These are phyloP conservation scores for Psophocarpus tetragonolobus DNA, from an alignment of 306 rosid species.

Conservation along the genomic window DNA sequence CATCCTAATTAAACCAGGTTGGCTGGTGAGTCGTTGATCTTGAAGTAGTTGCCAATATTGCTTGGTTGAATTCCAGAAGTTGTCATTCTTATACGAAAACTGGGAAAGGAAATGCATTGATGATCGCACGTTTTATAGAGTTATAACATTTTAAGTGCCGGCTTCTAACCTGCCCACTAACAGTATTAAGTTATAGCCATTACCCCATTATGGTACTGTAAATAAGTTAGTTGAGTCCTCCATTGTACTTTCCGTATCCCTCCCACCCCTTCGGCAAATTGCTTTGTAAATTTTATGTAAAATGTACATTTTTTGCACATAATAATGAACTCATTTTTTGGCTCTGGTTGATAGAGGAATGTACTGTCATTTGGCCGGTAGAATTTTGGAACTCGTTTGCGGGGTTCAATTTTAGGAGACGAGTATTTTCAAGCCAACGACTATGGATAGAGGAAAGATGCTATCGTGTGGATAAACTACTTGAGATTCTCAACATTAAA, in stretches of 20 bases:
- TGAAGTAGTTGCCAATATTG: constrained; percentile 6
- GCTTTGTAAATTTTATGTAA: constrained; percentile 42
- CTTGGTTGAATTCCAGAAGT: constrained; percentile 13
- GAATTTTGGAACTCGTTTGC: too few species aligned
- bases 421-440: neutral
- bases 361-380: neutral
- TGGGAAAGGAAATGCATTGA: neutral
- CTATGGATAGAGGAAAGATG: too few species aligned
- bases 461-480: too few species aligned
- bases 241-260: constrained; percentile 29
- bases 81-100: constrained; percentile 14
- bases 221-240: constrained; percentile 32
- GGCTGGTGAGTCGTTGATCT: constrained; percentile 80
- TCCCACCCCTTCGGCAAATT: constrained; percentile 17
- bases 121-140: constrained; percentile 12
- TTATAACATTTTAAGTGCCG: neutral
- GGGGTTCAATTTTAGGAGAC: neutral
- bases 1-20: constrained; percentile 77
- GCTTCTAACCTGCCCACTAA: constrained; percentile 10
- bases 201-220: constrained; percentile 34
- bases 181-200: constrained; percentile 4
- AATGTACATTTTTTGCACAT: constrained; percentile 38
- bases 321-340: constrained; percentile 20
- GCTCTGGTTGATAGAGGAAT: neutral
- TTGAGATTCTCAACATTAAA: too few species aligned